Conservation (phyloP, 441 rosid genomes). For the Erodium texanum region DNA sequence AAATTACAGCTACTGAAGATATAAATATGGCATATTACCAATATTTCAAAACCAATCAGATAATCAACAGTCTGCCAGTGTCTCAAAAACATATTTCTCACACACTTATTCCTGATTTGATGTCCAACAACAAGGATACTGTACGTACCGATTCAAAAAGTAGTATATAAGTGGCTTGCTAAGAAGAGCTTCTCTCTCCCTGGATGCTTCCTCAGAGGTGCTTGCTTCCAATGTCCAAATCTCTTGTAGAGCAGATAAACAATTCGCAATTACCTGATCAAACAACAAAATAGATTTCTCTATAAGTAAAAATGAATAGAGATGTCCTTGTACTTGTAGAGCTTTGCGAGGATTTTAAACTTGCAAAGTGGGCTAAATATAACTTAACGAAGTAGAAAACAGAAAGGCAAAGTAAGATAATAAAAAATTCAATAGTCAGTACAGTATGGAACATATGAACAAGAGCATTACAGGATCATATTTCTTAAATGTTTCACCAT, state of each 20-base stretch:
- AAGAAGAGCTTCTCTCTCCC: slow-evolving; percentile 71
- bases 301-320: neutral
- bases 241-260: slow-evolving; percentile 82
- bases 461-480: neutral
- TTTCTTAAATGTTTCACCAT: neutral
- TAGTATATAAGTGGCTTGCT: slow-evolving; percentile 67
- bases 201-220: slow-evolving; percentile 73
- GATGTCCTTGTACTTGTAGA: neutral
- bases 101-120: neutral
- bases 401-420: neutral
- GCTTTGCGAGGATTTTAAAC: neutral
- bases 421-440: neutral
- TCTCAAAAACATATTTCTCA: neutral
- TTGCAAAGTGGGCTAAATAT: neutral
- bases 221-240: slow-evolving; percentile 83
- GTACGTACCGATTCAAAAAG: slow-evolving; percentile 59
- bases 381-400: neutral
- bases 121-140: slow-evolving; percentile 6
- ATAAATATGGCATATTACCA: neutral
- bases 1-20: neutral
- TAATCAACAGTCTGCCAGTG: neutral
- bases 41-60: neutral
- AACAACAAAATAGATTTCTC: slow-evolving; percentile 4
- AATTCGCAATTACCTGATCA: slow-evolving; percentile 75
- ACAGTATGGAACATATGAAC: neutral